These are phyloP conservation scores for Hymenoscyphus scutula DNA, from an alignment of 2,329 filamentous ascomycete species.

Conservation along the genomic window DNA sequence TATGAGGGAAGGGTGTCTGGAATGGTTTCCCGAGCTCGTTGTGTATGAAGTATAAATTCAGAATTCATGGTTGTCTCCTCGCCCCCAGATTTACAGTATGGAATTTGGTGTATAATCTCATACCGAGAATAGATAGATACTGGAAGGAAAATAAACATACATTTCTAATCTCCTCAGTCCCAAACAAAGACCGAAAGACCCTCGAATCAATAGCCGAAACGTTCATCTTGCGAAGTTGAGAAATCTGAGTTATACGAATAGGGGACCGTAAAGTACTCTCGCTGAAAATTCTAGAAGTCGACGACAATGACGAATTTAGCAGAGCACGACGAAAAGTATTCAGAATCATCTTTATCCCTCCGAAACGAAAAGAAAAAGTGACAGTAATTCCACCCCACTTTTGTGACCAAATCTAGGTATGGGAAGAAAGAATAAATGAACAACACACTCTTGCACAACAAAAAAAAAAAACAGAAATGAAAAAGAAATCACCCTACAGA, in stretches of 20 bases:
- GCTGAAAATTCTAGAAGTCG: neutral
- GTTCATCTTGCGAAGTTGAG: constrained; percentile 17
- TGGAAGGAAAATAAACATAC: constrained; percentile 9
- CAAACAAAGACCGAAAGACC: constrained; percentile 51
- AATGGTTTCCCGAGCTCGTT: neutral
- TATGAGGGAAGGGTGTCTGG: too few relatives aligned
- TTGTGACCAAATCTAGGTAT: neutral
- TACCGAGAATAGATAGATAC: neutral
- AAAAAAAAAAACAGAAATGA: neutral
- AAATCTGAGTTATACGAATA: neutral
- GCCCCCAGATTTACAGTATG: neutral
- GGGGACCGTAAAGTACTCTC: neutral
- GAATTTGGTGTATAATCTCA: neutral
- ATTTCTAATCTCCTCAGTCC: constrained; percentile 49
- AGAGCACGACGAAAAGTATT: neutral
- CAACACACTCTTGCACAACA: neutral
- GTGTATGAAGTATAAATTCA: neutral
- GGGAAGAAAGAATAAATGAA: neutral
- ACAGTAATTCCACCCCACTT: neutral
- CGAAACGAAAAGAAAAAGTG: neutral
- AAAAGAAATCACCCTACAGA: too few relatives aligned
- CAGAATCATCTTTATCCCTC: neutral
- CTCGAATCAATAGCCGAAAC: constrained; percentile 45
- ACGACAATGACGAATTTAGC: neutral
- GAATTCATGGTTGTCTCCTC: neutral